Evolutionary conservation across 78 protist genomes (phyloP).

Genomic region (Salpingoeca rosetta): DNA sequence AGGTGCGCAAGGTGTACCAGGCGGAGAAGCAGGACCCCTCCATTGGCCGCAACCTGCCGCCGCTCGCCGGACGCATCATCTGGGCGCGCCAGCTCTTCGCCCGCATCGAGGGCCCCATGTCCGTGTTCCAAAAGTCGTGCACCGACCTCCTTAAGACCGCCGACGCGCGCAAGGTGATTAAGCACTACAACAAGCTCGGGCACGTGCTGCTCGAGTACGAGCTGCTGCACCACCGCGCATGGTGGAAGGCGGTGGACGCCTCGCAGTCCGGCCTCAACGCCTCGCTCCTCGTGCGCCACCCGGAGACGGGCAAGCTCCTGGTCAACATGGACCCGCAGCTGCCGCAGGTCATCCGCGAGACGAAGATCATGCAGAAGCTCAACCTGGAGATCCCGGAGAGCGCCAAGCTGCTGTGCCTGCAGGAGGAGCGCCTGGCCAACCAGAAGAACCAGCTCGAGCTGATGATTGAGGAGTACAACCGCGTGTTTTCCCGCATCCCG

Average conservation of each 20-base stretch:
- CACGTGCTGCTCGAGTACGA: slow-evolving; percentile 60
- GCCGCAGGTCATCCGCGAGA: slow-evolving; percentile 56
- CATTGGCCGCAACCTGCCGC: slow-evolving; percentile 66
- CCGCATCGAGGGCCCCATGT: slow-evolving; percentile 62
- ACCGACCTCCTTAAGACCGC: slow-evolving; percentile 23
- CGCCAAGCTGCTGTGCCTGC: slow-evolving; percentile 35
- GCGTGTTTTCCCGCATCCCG: slow-evolving; percentile 11
- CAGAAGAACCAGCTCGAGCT: slow-evolving; percentile 28
- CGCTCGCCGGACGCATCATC: slow-evolving; percentile 56
- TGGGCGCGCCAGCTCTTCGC: slow-evolving; percentile 66
- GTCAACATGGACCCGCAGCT: slow-evolving; percentile 63
- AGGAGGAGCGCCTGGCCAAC: slow-evolving; percentile 52
- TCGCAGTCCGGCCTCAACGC: slow-evolving; percentile 47
- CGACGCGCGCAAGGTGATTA: slow-evolving; percentile 53
- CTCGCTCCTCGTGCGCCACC: slow-evolving; percentile 52
- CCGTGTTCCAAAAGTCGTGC: slow-evolving; percentile 29
- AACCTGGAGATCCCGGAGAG: slow-evolving; percentile 46
- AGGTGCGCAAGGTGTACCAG: slow-evolving; percentile 53
- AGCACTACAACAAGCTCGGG: slow-evolving; percentile 61
- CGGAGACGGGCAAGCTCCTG: slow-evolving; percentile 18
- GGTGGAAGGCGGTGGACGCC: slow-evolving; percentile 29
- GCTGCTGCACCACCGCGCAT: slow-evolving; percentile 48
- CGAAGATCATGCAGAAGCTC: slow-evolving; percentile 44
- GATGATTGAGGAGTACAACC: slow-evolving; percentile 36
- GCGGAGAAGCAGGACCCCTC: slow-evolving; percentile 48